These are phyloP conservation scores for Sordariomycetes sp. DNA, from an alignment of 2,329 filamentous ascomycete genomes.

Conservation along the genomic window DNA sequence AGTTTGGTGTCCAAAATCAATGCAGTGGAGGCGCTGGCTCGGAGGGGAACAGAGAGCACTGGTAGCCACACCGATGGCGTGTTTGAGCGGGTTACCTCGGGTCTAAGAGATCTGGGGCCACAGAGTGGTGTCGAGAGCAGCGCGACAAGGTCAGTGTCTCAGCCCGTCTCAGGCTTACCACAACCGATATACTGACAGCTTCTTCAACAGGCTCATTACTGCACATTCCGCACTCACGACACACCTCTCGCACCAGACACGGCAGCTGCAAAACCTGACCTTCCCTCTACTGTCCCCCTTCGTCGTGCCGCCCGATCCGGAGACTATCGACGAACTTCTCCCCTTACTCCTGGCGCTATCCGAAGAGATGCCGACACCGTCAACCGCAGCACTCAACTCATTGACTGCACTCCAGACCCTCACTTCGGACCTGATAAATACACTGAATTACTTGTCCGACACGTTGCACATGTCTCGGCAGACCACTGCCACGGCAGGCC, in stretches of 20 bases:
- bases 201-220: constrained; percentile 53
- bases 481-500: constrained; percentile 68
- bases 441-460: constrained; percentile 78
- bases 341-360: constrained; percentile 56
- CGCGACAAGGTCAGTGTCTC: constrained; percentile 50
- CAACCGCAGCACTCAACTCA: constrained; percentile 52
- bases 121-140: constrained; percentile 64
- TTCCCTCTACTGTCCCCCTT: constrained; percentile 62
- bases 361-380: constrained; percentile 55
- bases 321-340: constrained; percentile 57
- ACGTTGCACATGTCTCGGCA: constrained; percentile 91
- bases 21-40: constrained; percentile 59
- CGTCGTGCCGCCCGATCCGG: constrained; percentile 48
- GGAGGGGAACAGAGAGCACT: constrained; percentile 54
- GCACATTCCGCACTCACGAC: constrained; percentile 65
- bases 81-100: constrained; percentile 56
- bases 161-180: not conserved
- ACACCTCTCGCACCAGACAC: constrained; percentile 65
- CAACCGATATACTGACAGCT: not conserved
- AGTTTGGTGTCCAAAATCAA: constrained; percentile 61
- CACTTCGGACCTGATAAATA: constrained; percentile 64
- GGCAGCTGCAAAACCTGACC: constrained; percentile 62
- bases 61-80: constrained; percentile 56
- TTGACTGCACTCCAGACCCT: constrained; percentile 58
- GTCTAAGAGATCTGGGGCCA: constrained; percentile 61